Evolutionary conservation across 2,329 filamentous ascomycete genomes (phyloP), one percentile per base, ranked within the genome.

Genomic region (Colletotrichum lindemuthianum): DNA sequence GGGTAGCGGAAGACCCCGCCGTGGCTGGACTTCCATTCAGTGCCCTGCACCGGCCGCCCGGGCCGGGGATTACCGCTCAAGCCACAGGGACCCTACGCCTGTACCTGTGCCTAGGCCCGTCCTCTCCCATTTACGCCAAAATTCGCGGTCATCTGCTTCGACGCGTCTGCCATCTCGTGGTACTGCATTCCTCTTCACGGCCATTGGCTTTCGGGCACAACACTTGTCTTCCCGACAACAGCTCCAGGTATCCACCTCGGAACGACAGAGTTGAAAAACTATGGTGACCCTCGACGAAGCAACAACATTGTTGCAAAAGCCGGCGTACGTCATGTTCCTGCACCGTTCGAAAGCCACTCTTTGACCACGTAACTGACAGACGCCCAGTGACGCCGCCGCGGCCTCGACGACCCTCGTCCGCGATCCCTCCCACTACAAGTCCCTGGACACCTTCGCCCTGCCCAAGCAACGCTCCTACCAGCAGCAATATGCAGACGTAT

Each of bases 401-500:
- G 34, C 59, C 39, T 32, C 53, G 10, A 36, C 32, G 39, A 36
- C 45, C 11, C 77, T 86, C 24, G 79, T 86, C 52, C 89, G 90
- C 60, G 80, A 77, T 50, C 70, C 82, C 69, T 84, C 84, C 8
- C 74, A 74, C 59, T 98, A 97, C 81, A 90, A 88, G 60, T 89
- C 95, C 0, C 84, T 96, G 34, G 80, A 88, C 59, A 91, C 89
- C 8, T 98, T 93, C 77, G 81, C 81, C 52, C 86, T 98, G 9
- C 86, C 91, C 32, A 90, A 85, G 72, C 81, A 85, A 64, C 85
- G 85, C 67, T 90, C 93, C 59, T 99, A 98, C 76, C 85, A 94
- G 76, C 96, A 98, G 76, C 96, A 99, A 79, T 99, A 92, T 85
- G 92, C 91, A 67, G 96, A 99, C 78, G 95, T 98, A 88, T 99